These are phyloP conservation scores for Elsinoe perseae DNA, from an alignment of 2,329 filamentous ascomycete species.

Conservation along the genomic window DNA sequence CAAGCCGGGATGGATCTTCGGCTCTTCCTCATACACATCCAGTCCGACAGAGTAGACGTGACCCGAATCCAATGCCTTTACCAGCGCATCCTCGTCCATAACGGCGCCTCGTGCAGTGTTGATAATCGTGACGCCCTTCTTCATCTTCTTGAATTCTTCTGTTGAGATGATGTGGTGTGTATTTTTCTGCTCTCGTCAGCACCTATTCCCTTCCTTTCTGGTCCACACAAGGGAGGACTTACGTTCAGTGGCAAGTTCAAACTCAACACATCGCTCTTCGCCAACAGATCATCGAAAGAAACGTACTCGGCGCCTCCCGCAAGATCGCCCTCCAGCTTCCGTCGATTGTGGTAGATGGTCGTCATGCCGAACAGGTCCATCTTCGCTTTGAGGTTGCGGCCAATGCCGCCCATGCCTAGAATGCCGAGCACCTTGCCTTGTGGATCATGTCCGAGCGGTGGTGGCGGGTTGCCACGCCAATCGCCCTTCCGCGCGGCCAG, in stretches of 20 bases:
- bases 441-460: slow-evolving; percentile 64
- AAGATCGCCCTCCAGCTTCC: slow-evolving; percentile 48
- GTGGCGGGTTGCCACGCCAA: slow-evolving; percentile 54
- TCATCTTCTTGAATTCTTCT: slow-evolving; percentile 67
- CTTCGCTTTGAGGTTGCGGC: slow-evolving; percentile 66
- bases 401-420: slow-evolving; percentile 80
- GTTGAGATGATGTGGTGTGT: slow-evolving; percentile 70
- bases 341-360: slow-evolving; percentile 67
- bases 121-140: slow-evolving; percentile 65
- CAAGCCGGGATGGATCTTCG: slow-evolving; percentile 64
- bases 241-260: slow-evolving; percentile 77
- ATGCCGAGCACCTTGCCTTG: slow-evolving; percentile 73
- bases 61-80: slow-evolving; percentile 61
- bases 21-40: slow-evolving; percentile 79
- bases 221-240: slow-evolving; percentile 31
- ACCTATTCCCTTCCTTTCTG: neutral
- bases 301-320: slow-evolving; percentile 58
- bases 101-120: slow-evolving; percentile 79
- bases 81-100: slow-evolving; percentile 73
- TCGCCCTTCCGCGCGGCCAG: slow-evolving; percentile 55
- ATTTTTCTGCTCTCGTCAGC: slow-evolving; percentile 38
- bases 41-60: slow-evolving; percentile 64
- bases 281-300: slow-evolving; percentile 63
- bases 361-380: slow-evolving; percentile 68
- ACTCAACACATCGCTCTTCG: slow-evolving; percentile 66